Percentiles rank a stretch among this genome's conserved stretches.
These are phyloP conservation scores for Curvularia lunata DNA, from an alignment of 2,329 filamentous ascomycete species.

Conservation along the genomic window DNA sequence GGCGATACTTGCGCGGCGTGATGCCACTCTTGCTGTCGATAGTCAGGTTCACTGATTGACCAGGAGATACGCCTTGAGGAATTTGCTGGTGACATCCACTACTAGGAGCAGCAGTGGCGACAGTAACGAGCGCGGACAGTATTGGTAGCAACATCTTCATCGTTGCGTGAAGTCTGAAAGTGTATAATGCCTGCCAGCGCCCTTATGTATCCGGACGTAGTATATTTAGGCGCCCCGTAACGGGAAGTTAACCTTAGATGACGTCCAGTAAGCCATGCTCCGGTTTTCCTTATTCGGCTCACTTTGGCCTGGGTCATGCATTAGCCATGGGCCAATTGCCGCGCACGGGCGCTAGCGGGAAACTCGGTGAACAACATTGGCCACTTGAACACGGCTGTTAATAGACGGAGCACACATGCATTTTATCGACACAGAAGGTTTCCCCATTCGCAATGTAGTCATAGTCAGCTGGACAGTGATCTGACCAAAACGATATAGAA, in stretches of 20 bases:
- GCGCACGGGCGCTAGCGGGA: neutral
- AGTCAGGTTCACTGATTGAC: constrained; percentile 32
- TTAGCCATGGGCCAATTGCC: neutral
- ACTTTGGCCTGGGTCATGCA: neutral
- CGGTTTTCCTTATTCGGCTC: neutral
- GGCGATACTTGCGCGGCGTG: constrained; percentile 43
- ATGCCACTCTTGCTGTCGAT: constrained; percentile 39
- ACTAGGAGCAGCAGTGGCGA: neutral
- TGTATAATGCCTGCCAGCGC: too few relatives aligned
- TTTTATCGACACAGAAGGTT: neutral
- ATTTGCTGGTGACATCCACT: constrained; percentile 25
- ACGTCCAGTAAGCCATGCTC: neutral
- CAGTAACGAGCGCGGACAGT: neutral
- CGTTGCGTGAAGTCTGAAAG: neutral
- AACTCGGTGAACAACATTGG: neutral
- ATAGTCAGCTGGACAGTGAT: neutral
- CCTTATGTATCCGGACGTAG: neutral
- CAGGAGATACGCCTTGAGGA: constrained; percentile 28
- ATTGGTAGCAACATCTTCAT: neutral
- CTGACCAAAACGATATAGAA: neutral
- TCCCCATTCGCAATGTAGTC: neutral
- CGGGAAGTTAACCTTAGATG: neutral
- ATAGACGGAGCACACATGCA: neutral
- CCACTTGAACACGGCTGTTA: neutral
- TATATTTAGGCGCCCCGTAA: neutral